A percentile compares a stretch with the other conserved stretches of the same genome.
phyloP scores from a whole-genome alignment of 2,329 filamentous ascomycete species.

The Paramyrothecium roridum region DNA sequence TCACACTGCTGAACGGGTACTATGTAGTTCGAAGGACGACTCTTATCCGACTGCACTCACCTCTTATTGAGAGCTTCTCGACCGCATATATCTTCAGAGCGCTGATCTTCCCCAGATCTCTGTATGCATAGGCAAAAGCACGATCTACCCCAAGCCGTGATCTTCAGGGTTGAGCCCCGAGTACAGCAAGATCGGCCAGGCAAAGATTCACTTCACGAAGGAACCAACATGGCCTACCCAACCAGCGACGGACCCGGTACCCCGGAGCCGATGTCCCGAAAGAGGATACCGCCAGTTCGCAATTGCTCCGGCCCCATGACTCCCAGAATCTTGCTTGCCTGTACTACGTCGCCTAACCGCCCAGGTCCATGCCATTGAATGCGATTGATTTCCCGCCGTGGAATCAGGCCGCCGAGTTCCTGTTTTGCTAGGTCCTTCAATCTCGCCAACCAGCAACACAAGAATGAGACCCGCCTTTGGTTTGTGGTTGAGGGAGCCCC shows the following conservation, averaged over 20 bases:
- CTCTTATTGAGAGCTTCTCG: too few species aligned
- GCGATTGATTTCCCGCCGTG: background rate
- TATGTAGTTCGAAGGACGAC: too few species aligned
- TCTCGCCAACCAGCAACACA: background rate
- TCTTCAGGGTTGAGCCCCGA: background rate
- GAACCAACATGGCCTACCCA: background rate
- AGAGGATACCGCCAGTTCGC: background rate
- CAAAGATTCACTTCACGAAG: background rate
- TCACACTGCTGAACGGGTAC: too few species aligned
- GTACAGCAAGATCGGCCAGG: background rate
- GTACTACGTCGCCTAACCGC: background rate
- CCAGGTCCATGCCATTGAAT: background rate
- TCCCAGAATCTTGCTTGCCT: background rate
- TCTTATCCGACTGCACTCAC: too few species aligned
- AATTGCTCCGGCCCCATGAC: background rate
- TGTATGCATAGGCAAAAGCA: too few species aligned
- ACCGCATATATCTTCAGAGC: too few species aligned
- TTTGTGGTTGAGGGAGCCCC: background rate
- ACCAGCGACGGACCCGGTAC: background rate
- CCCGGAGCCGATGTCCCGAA: background rate
- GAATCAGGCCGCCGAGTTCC: background rate
- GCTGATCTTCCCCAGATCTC: too few species aligned
- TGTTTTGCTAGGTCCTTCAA: background rate
- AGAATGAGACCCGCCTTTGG: background rate
- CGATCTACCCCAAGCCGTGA: background rate